Base-by-base conservation (phyloP, 2,329 filamentous ascomycete species). In the Pyrenochaeta sp. region DNA sequence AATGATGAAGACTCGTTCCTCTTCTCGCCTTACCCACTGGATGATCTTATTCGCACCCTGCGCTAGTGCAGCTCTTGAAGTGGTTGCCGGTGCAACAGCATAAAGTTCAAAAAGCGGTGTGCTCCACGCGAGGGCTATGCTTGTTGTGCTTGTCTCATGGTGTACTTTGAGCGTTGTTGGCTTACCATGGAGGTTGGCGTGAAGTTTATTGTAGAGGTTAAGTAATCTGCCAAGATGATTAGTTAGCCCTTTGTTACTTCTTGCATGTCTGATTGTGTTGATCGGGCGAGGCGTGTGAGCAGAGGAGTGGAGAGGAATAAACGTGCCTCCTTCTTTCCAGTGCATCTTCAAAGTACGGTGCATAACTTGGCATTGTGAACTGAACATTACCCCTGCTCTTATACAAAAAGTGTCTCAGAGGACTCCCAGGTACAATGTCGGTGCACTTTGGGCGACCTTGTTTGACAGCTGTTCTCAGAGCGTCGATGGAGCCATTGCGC, bases 361-460 rank as follows among this genome's bases (percentile, higher is more conserved):
- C 82, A 56, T 92, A 89, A 0, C 90, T 87, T 1, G 93, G 90
- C 91, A 96, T 97, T 63, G 87, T 90, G 75, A 97, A 99, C 74
- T 99, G 96, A 23, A 99, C 95, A 66, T 99, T 97, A 17, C 89
- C 88, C 54, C 91, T 86, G 14, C 91, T 97, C 77, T 98, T 99
- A 82, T 97, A 99, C 15, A 99, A 78, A 71, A 98, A 99, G 79
- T 99, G 95, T 63, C 90, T 88, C 46, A 98, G 80, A 29, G 90
- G 87, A 14, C 89, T 90, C 20, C 90, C 90, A 0, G 92, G 90
- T 1, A 92, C 85, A 53, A 99, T 88, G 54, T 95, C 89, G 14
- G 86, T 85, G 52, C 89, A 85, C 21, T 79, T 81, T 1, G 90
- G 88, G 9, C 94, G 89, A 10, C 92, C 92, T 30, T 84, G 80